phyloP scores from a whole-genome alignment of 306 rosid genomes.

The Malus orientalis region DNA sequence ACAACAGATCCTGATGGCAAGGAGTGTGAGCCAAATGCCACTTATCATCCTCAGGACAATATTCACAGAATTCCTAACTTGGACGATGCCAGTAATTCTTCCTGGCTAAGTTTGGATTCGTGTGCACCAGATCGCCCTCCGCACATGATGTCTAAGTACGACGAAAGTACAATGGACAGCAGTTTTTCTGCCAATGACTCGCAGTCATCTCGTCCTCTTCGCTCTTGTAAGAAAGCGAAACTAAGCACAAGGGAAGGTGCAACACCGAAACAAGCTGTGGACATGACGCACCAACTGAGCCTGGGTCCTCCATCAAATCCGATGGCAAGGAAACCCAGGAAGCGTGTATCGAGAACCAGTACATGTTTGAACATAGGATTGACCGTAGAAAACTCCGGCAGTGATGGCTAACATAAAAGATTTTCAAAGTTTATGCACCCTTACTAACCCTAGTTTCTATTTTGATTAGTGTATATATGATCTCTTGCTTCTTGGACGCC shows the following conservation, averaged over 20 bases:
- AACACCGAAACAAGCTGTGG: slow-evolving; percentile 18
- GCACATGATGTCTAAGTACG: slow-evolving; percentile 10
- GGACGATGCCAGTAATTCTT: slow-evolving; percentile 40
- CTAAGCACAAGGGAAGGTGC: slow-evolving; percentile 16
- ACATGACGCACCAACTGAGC: slow-evolving; percentile 35
- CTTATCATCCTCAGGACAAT: slow-evolving; percentile 28
- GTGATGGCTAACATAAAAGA: slow-evolving; percentile 23
- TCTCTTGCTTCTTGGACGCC: not conserved
- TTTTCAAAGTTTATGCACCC: slow-evolving; percentile 8
- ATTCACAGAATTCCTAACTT: slow-evolving; percentile 19
- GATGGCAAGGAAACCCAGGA: slow-evolving; percentile 38
- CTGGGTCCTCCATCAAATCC: slow-evolving; percentile 28
- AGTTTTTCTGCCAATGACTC: slow-evolving; percentile 19
- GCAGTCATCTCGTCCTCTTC: slow-evolving; percentile 16
- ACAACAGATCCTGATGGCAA: slow-evolving; percentile 11
- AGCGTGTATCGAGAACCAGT: slow-evolving; percentile 33
- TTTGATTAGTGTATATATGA: not conserved
- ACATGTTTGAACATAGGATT: slow-evolving; percentile 30
- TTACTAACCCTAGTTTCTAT: not conserved
- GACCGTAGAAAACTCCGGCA: slow-evolving; percentile 35
- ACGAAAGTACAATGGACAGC: slow-evolving; percentile 11
- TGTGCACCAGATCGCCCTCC: slow-evolving; percentile 27
- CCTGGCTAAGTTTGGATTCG: slow-evolving; percentile 71
- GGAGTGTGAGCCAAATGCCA: slow-evolving; percentile 22
- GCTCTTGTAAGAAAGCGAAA: slow-evolving; percentile 32